phyloP scores from a whole-genome alignment of 768 basidiomycete genomes.

The Auricularia heimuer region DNA sequence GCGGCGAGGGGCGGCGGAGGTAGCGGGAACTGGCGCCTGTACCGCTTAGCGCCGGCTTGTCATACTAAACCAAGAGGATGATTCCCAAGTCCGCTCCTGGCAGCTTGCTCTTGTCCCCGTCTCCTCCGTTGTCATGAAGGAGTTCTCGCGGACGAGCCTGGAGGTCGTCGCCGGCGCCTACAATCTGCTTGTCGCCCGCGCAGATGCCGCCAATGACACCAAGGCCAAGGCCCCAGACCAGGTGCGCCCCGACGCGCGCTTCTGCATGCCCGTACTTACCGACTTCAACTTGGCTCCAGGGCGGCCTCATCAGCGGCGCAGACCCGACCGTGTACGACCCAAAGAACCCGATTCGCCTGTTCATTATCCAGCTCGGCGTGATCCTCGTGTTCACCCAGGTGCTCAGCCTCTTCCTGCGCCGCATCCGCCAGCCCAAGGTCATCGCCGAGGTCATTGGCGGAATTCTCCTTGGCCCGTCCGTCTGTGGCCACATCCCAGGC shows the following conservation, averaged over 20 bases:
- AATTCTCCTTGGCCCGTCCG: slow-evolving; percentile 64
- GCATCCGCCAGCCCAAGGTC: slow-evolving; percentile 82
- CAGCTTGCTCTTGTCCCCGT: neutral
- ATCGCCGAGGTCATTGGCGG: slow-evolving; percentile 91
- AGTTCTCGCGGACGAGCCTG: neutral
- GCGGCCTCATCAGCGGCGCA: neutral
- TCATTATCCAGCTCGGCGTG: slow-evolving; percentile 38
- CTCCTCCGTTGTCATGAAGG: neutral
- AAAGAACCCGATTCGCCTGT: slow-evolving; percentile 5
- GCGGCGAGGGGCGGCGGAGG: too few relatives aligned
- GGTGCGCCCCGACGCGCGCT: neutral
- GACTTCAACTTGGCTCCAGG: neutral
- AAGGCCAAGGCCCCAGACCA: neutral
- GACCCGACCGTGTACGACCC: neutral
- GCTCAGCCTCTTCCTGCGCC: slow-evolving; percentile 51
- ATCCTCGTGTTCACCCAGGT: slow-evolving; percentile 74
- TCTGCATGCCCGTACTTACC: neutral
- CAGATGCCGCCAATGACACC: neutral
- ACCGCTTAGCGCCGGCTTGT: neutral
- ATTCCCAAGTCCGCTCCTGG: neutral
- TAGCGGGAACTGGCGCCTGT: too few relatives aligned
- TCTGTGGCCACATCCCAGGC: slow-evolving; percentile 69
- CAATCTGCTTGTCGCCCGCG: neutral
- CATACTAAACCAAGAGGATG: neutral
- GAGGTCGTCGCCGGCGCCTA: neutral